A percentile compares a stretch with the other conserved stretches of the same genome.
Evolutionary conservation across 805 yeast species (phyloP).

Genomic region (Spencermartinsiella europaea): DNA sequence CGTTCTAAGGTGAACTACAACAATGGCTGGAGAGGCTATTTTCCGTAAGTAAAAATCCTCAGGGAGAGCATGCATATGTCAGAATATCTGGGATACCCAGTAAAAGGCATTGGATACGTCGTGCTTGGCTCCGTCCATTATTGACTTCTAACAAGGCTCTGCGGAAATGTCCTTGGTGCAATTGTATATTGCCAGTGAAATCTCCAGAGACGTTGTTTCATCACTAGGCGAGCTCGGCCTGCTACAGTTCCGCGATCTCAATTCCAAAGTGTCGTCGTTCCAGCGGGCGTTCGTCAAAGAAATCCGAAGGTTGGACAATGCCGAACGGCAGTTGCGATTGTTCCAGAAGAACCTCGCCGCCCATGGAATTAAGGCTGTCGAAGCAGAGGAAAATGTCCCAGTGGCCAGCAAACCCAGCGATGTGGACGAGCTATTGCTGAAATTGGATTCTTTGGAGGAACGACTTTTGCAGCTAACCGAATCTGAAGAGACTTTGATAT

Average conservation of each 20-base stretch:
- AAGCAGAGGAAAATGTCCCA: slow-evolving; percentile 38
- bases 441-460: slow-evolving; percentile 63
- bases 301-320: slow-evolving; percentile 73
- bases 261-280: slow-evolving; percentile 71
- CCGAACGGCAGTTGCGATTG: slow-evolving; percentile 73
- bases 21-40: slow-evolving; percentile 29
- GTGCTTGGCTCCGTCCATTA: too few species aligned
- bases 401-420: slow-evolving; percentile 46
- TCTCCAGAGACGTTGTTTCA: slow-evolving; percentile 79
- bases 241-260: slow-evolving; percentile 86
- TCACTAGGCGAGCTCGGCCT: slow-evolving; percentile 81
- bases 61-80: too few species aligned
- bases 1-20: not conserved
- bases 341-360: slow-evolving; percentile 30
- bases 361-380: slow-evolving; percentile 28
- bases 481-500: slow-evolving; percentile 59
- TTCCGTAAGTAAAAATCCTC: slow-evolving; percentile 35
- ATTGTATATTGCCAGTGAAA: slow-evolving; percentile 85
- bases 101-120: too few species aligned
- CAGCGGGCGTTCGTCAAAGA: slow-evolving; percentile 90
- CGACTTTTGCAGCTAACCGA: slow-evolving; percentile 67
- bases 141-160: too few species aligned
- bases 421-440: slow-evolving; percentile 65
- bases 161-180: slow-evolving; percentile 97
- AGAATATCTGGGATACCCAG: too few species aligned